These are phyloP conservation scores for Zea luxurians DNA, from an alignment of 176 grass and related monocot genomes.

Conservation along the genomic window DNA sequence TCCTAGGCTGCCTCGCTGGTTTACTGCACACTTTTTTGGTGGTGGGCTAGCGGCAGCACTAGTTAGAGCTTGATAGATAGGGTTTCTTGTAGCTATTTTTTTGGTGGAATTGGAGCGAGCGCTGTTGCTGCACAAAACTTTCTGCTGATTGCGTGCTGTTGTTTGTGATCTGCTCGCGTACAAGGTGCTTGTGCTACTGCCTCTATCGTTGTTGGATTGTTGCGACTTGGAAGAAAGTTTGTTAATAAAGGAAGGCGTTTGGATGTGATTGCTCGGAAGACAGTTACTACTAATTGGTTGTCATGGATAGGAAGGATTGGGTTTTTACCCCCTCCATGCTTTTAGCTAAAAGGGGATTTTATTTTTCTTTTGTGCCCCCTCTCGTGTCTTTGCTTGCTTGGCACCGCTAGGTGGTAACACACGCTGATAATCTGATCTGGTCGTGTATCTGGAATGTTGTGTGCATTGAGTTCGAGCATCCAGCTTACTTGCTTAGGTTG, in stretches of 20 bases:
- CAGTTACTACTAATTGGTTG: constrained; percentile 1
- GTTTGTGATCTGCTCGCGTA: background rate
- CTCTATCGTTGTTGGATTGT: background rate
- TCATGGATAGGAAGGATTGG: constrained; percentile 24
- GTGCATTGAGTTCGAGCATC: constrained; percentile 9
- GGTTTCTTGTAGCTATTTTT: constrained; percentile 11
- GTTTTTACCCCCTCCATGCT: background rate
- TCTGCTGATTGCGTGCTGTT: constrained; percentile 27
- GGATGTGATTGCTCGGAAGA: constrained; percentile 9
- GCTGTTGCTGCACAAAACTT: background rate
- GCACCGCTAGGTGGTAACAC: background rate
- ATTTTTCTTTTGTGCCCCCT: constrained; percentile 13
- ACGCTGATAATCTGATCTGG: background rate
- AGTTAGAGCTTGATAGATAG: constrained; percentile 11
- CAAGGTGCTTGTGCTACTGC: constrained; percentile 11
- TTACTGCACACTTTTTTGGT: constrained; percentile 1
- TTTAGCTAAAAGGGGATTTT: constrained; percentile 3
- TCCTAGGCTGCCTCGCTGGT: constrained; percentile 10
- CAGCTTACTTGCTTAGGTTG: constrained; percentile 7
- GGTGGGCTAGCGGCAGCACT: constrained; percentile 11
- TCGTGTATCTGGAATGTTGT: constrained; percentile 23
- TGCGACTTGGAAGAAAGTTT: constrained; percentile 27
- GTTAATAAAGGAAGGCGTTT: constrained; percentile 12
- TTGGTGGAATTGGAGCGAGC: constrained; percentile 28
- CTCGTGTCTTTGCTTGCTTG: background rate